Evolutionary conservation across 352 stramenopile species (phyloP), one percentile per base, ranked within the genome.

Genomic region (Phytophthora gonapodyides): DNA sequence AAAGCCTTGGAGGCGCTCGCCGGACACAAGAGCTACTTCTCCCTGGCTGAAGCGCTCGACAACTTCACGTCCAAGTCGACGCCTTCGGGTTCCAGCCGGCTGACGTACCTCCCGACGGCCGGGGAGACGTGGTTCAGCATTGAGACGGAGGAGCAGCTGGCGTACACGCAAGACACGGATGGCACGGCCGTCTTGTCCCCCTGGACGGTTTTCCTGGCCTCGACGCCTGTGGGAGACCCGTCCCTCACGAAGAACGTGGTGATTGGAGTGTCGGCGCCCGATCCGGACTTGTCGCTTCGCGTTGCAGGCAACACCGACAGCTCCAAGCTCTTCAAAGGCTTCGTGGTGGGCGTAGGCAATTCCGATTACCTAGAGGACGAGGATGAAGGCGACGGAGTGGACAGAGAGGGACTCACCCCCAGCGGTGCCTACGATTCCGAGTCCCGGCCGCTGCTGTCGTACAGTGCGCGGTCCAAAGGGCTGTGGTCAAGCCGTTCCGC

Each of bases 111-210:
- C 24, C 61, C 79, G 24, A 93, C 84, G 0, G 73, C 77, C 13
- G 84, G 84, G 43, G 80, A 89, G 46, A 90, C 82, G 34, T 93
- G 84, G 84, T 90, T 93, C 41, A 90, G 84, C 56, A 90, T 93
- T 57, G 84, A 93, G 71, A 91, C 84, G 7, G 74, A 91, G 66
- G 82, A 91, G 68, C 84, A 93, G 55, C 66, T 91, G 41, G 84
- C 80, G 13, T 89, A 85, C 52, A 93, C 82, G 19, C 75, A 89
- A 65, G 81, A 93, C 64, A 89, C 69, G 41, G 78, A 91, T 44
- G 80, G 80, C 30, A 71, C 86, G 4, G 68, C 81, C 2, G 76
- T 85, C 27, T 59, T 93, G 2, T 90, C 80, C 27, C 84, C 84
- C 5, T 93, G 84, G 84, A 90, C 80, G 5, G 81, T 93, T 15